phyloP scores from a whole-genome alignment of 495 filamentous ascomycete genomes.

The Darksidea phi region DNA sequence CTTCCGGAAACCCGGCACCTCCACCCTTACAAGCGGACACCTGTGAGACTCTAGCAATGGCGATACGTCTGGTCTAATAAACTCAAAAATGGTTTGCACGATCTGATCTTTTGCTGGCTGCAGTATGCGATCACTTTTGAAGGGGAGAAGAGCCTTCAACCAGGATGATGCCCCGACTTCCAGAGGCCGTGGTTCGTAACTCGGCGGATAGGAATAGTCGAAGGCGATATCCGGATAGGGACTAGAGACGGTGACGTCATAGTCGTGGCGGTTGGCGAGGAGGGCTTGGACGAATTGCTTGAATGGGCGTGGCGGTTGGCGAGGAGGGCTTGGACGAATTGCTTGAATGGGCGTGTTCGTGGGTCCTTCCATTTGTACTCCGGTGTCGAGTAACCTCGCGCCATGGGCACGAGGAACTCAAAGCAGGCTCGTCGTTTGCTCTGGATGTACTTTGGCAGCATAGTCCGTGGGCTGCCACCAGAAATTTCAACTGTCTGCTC shows the following conservation, averaged over 20 bases:
- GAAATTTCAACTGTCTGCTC: background rate
- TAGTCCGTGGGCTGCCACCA: background rate
- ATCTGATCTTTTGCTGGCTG: background rate
- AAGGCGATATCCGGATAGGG: too few relatives aligned
- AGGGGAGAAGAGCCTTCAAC: slow-evolving; percentile 1
- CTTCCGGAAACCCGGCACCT: background rate
- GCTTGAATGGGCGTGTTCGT: too few relatives aligned
- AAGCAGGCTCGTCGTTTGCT: slow-evolving; percentile 16
- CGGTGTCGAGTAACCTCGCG: background rate
- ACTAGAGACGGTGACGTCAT: too few relatives aligned
- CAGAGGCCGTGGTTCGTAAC: background rate
- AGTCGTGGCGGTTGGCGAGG: too few relatives aligned
- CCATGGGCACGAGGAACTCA: slow-evolving; percentile 1
- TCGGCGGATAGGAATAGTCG: too few relatives aligned
- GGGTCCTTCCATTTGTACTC: background rate
- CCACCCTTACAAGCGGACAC: slow-evolving; percentile 2
- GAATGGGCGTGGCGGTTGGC: too few relatives aligned
- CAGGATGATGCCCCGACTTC: slow-evolving; percentile 2
- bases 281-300: too few relatives aligned
- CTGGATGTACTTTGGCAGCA: background rate
- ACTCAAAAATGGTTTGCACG: background rate
- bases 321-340: too few relatives aligned
- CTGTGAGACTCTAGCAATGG: background rate
- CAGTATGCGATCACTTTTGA: slow-evolving; percentile 5
- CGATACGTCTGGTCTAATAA: background rate